Percentiles rank a stretch among this genome's conserved stretches.
Evolutionary conservation across 306 rosid genomes (phyloP).

Genomic region (Inga leiocalycina): DNA sequence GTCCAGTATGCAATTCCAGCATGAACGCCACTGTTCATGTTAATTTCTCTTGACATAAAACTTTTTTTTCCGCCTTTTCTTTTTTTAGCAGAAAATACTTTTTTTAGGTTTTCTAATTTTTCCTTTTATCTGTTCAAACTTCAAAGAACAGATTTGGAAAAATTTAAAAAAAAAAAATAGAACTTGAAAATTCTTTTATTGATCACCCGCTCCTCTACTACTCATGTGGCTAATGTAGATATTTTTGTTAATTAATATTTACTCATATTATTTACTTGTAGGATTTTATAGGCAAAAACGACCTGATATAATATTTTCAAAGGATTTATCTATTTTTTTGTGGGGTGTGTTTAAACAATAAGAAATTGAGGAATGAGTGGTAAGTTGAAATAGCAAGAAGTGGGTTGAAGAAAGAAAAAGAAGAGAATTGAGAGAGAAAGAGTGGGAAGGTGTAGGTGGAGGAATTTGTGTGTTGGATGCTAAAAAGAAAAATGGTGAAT

Average conservation of each 20-base stretch:
- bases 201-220: neutral
- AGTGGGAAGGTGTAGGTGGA: too few species aligned
- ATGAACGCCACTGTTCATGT: conserved; percentile 82
- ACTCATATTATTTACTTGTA: neutral
- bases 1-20: conserved; percentile 77
- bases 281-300: too few species aligned
- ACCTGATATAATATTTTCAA: too few species aligned
- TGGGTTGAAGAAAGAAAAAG: too few species aligned
- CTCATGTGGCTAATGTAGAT: neutral
- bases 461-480: too few species aligned
- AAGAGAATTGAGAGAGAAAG: too few species aligned
- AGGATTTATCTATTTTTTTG: too few species aligned
- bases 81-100: neutral
- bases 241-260: neutral
- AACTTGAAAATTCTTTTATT: conserved; percentile 38
- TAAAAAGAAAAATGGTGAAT: too few species aligned
- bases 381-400: too few species aligned
- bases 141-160: conserved; percentile 7
- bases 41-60: conserved; percentile 59
- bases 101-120: neutral
- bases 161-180: neutral
- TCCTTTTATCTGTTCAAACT: neutral
- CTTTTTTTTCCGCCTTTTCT: neutral
- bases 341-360: too few species aligned
- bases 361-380: too few species aligned